Percentiles rank a stretch among this genome's conserved stretches.
These are phyloP conservation scores for Acephala macrosclerotiorum DNA, from an alignment of 2,329 filamentous ascomycete genomes.

Conservation along the genomic window DNA sequence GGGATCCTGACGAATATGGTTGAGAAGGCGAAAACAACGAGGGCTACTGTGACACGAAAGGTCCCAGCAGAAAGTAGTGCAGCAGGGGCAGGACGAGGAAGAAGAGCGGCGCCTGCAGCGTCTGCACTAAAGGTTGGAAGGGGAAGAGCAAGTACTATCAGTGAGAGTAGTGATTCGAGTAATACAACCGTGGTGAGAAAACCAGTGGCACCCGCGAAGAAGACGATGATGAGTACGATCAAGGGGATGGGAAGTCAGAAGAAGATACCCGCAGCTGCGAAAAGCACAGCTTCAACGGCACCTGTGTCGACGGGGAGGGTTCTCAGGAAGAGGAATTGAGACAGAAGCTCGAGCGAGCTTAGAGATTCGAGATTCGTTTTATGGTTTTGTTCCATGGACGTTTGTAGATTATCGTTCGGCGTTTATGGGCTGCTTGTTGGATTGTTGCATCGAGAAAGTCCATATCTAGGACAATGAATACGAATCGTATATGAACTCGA, in stretches of 20 bases:
- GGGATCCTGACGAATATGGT: slow-evolving; percentile 63
- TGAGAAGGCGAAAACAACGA: slow-evolving; percentile 65
- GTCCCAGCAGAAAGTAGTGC: slow-evolving; percentile 30
- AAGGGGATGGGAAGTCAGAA: slow-evolving; percentile 61
- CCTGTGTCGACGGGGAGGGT: slow-evolving; percentile 38
- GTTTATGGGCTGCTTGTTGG: slow-evolving; percentile 20
- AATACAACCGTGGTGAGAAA: slow-evolving; percentile 68
- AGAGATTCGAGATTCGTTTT: no score
- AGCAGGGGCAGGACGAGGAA: slow-evolving; percentile 36
- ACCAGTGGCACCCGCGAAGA: slow-evolving; percentile 54
- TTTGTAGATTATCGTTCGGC: slow-evolving; percentile 28
- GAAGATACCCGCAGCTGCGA: slow-evolving; percentile 54
- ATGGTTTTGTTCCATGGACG: slow-evolving; percentile 14
- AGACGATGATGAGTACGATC: slow-evolving; percentile 61
- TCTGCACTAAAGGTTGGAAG: slow-evolving; percentile 54
- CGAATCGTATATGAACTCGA: background rate
- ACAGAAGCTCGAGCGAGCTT: no score
- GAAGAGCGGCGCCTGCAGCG: slow-evolving; percentile 44
- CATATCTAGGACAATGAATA: no score
- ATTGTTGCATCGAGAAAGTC: no score
- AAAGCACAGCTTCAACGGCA: slow-evolving; percentile 30
- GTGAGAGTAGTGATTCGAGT: slow-evolving; percentile 69
- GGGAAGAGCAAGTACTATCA: slow-evolving; percentile 64
- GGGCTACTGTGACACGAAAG: slow-evolving; percentile 53
- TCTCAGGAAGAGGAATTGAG: slow-evolving; percentile 43